Conservation (phyloP, 2,329 filamentous ascomycete species). For the Diaporthe nobilis region DNA sequence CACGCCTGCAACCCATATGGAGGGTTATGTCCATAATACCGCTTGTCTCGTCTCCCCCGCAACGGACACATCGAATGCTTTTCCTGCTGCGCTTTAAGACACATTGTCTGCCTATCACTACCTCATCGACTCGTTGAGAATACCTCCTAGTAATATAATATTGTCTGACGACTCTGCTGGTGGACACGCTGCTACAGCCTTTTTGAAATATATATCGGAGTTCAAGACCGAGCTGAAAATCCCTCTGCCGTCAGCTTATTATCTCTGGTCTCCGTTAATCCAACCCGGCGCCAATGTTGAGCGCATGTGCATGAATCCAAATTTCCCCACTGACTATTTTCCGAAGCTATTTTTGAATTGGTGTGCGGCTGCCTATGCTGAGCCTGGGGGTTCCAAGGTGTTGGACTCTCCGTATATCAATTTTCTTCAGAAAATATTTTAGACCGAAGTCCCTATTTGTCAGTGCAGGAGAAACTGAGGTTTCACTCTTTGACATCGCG, state of each 20-base stretch:
- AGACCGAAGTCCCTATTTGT: too few relatives aligned
- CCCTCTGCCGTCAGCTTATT: neutral
- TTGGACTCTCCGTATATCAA: too few relatives aligned
- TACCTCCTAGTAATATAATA: neutral
- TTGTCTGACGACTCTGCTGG: neutral
- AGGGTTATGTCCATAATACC: neutral
- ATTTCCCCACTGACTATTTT: too few relatives aligned
- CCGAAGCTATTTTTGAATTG: too few relatives aligned
- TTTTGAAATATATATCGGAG: neutral
- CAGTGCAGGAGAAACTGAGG: too few relatives aligned
- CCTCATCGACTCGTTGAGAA: too few relatives aligned
- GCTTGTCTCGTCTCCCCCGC: neutral
- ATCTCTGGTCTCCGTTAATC: neutral
- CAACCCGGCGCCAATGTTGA: neutral
- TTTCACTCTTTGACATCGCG: too few relatives aligned
- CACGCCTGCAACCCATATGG: neutral
- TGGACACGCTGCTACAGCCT: neutral
- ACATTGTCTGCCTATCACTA: neutral
- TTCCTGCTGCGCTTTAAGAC: neutral
- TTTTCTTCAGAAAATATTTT: too few relatives aligned
- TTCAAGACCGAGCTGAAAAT: neutral
- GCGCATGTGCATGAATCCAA: too few relatives aligned
- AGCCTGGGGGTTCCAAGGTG: too few relatives aligned
- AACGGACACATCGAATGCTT: neutral
- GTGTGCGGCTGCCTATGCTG: too few relatives aligned